A percentile compares a stretch with the other conserved stretches of the same genome.
These are phyloP conservation scores for Copromyces sp. DNA, from an alignment of 495 filamentous ascomycete genomes.

Conservation along the genomic window DNA sequence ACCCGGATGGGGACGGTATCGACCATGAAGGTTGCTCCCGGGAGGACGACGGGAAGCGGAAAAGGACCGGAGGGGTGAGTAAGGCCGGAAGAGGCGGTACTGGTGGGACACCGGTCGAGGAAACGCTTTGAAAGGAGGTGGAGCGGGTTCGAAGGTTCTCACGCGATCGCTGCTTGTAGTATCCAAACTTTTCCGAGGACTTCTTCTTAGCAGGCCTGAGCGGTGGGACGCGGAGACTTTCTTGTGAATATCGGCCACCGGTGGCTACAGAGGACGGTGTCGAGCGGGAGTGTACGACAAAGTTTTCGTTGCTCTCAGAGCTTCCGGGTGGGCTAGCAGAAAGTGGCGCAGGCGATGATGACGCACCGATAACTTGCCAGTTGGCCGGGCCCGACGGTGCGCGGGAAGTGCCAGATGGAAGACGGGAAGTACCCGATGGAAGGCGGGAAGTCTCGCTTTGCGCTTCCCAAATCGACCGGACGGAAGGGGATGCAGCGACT, in stretches of 20 bases:
- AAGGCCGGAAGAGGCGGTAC: slow-evolving; percentile 26
- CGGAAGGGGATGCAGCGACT: not conserved
- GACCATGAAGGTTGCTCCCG: slow-evolving; percentile 21
- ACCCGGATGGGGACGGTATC: slow-evolving; percentile 4
- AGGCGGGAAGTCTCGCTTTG: not conserved
- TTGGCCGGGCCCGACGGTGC: not conserved
- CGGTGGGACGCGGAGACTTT: slow-evolving; percentile 44
- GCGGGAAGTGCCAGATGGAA: not conserved
- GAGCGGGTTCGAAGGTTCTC: slow-evolving; percentile 38
- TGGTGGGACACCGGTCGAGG: slow-evolving; percentile 24
- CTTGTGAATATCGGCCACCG: slow-evolving; percentile 38
- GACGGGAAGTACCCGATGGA: not conserved
- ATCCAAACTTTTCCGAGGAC: slow-evolving; percentile 37
- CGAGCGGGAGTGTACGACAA: slow-evolving; percentile 33
- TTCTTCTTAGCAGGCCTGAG: slow-evolving; percentile 31
- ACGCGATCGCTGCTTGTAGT: slow-evolving; percentile 37
- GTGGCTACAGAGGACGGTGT: slow-evolving; percentile 27
- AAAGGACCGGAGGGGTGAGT: slow-evolving; percentile 17
- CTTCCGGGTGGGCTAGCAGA: slow-evolving; percentile 18
- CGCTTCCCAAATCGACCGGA: not conserved
- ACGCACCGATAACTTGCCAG: not conserved
- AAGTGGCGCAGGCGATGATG: slow-evolving; percentile 2
- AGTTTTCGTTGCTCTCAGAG: slow-evolving; percentile 30
- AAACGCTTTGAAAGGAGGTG: slow-evolving; percentile 38
- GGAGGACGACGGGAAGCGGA: slow-evolving; percentile 13